Conservation (phyloP, 1,284 basidiomycete species). For the Paramarasmius palmivorus region DNA sequence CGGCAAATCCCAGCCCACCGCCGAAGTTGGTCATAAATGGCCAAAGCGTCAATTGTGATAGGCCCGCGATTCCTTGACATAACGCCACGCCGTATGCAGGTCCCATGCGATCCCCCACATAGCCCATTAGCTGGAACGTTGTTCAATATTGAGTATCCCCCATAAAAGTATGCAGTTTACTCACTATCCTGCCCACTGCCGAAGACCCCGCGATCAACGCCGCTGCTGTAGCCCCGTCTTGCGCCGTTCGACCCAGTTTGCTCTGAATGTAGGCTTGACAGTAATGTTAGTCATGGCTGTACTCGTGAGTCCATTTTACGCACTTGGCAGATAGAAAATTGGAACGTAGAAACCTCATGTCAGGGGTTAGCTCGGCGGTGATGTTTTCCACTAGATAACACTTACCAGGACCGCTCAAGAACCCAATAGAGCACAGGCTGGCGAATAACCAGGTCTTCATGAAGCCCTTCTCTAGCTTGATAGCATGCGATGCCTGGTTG, state of each 20-base stretch:
- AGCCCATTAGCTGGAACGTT: conserved; percentile 4
- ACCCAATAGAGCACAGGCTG: conserved; percentile 8
- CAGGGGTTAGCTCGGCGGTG: no score
- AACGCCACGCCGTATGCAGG: conserved; percentile 6
- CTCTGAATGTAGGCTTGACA: conserved; percentile 7
- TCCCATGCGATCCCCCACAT: conserved; percentile 8
- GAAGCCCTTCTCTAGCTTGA: background rate
- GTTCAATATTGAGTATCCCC: background rate
- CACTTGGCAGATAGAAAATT: conserved; percentile 13
- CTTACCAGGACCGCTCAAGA: conserved; percentile 3
- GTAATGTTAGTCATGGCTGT: no score
- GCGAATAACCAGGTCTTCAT: conserved; percentile 8
- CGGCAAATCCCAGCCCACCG: conserved; percentile 8
- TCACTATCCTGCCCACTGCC: conserved; percentile 9
- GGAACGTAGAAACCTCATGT: conserved; percentile 10
- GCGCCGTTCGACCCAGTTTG: conserved; percentile 7
- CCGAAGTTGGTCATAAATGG: conserved; percentile 5
- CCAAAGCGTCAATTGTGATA: conserved; percentile 11
- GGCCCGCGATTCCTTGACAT: conserved; percentile 7
- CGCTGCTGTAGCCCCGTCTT: conserved; percentile 9
- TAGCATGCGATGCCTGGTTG: background rate
- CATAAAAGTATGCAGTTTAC: no score
- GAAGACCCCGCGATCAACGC: conserved; percentile 10
- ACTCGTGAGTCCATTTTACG: background rate
- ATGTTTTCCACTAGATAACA: no score